Percentiles rank a stretch among this genome's conserved stretches.
Evolutionary conservation across 1,139 yeast genomes (phyloP).

Genomic region (Nakaseomyces glabratus): DNA sequence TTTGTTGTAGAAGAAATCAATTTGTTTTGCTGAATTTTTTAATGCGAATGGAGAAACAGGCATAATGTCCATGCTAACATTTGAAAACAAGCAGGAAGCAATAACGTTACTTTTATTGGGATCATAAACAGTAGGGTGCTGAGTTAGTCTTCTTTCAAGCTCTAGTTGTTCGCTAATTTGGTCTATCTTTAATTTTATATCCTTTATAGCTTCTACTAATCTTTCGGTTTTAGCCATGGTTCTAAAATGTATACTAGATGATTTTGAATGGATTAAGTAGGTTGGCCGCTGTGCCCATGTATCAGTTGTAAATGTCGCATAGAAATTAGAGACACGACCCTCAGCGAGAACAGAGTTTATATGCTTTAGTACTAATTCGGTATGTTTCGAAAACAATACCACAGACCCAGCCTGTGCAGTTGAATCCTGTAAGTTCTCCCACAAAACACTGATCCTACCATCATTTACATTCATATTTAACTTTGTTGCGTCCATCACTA

Average conservation of each 20-base stretch:
- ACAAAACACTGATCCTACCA: constrained; percentile 24
- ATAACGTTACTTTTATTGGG: constrained; percentile 10
- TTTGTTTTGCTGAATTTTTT: constrained; percentile 19
- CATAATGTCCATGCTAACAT: constrained; percentile 23
- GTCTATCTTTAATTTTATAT: constrained; percentile 12
- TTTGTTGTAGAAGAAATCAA: constrained; percentile 18
- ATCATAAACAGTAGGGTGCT: neutral
- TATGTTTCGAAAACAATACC: constrained; percentile 17
- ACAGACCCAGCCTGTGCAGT: constrained; percentile 20
- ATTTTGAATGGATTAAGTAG: constrained; percentile 15
- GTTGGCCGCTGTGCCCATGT: constrained; percentile 15
- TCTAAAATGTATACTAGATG: constrained; percentile 18
- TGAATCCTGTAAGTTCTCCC: constrained; percentile 19
- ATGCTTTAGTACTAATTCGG: constrained; percentile 19
- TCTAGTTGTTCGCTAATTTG: constrained; percentile 11
- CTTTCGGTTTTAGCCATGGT: constrained; percentile 19
- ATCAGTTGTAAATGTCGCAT: constrained; percentile 17
- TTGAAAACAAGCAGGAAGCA: constrained; percentile 15
- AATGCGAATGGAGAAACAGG: constrained; percentile 21
- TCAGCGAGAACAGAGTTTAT: constrained; percentile 16
- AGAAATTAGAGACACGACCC: constrained; percentile 16
- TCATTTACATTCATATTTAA: constrained; percentile 23
- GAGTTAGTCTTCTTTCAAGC: neutral
- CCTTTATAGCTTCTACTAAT: constrained; percentile 13
- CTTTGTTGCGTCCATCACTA: constrained; percentile 24